phyloP scores from a whole-genome alignment of 805 yeast species.

The Candida pseudofarinosa region DNA sequence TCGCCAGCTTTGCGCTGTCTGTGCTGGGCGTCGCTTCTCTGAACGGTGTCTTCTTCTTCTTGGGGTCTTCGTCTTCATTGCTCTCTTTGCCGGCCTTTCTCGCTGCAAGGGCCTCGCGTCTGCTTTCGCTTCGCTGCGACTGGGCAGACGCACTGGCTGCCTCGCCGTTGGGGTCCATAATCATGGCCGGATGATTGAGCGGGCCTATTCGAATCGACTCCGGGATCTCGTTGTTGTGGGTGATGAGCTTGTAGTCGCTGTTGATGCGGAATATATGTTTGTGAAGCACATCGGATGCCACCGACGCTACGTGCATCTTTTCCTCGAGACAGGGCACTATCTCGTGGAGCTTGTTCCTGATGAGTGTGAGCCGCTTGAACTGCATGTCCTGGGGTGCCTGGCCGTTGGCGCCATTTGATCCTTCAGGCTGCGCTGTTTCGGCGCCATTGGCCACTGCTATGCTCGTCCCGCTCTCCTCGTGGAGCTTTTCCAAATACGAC shows the following conservation, averaged over 20 bases:
- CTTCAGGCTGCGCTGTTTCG: neutral
- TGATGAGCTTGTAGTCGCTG: slow-evolving; percentile 72
- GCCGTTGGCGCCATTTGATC: slow-evolving; percentile 1
- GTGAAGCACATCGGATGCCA: slow-evolving; percentile 74
- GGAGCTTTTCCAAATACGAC: slow-evolving; percentile 33
- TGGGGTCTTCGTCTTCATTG: slow-evolving; percentile 19
- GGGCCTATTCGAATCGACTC: slow-evolving; percentile 73
- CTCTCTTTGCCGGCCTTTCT: slow-evolving; percentile 55
- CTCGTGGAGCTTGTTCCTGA: slow-evolving; percentile 52
- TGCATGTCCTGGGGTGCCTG: slow-evolving; percentile 26
- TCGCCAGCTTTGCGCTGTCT: slow-evolving; percentile 1
- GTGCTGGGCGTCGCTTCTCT: slow-evolving; percentile 13
- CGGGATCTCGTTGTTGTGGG: slow-evolving; percentile 76
- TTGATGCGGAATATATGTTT: slow-evolving; percentile 71
- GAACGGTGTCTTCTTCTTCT: slow-evolving; percentile 8
- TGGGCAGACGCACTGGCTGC: slow-evolving; percentile 58
- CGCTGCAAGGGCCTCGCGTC: slow-evolving; percentile 93
- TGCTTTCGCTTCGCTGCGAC: slow-evolving; percentile 72
- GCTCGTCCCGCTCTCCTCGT: slow-evolving; percentile 4
- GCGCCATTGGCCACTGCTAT: neutral
- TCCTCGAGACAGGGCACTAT: slow-evolving; percentile 91
- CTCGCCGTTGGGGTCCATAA: slow-evolving; percentile 49
- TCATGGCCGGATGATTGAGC: slow-evolving; percentile 87
- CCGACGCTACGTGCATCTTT: slow-evolving; percentile 94
- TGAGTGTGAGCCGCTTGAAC: slow-evolving; percentile 27